Percentiles rank a stretch among this genome's conserved stretches.
Evolutionary conservation across 2,329 filamentous ascomycete genomes (phyloP).

Genomic region (Colletotrichum horii): DNA sequence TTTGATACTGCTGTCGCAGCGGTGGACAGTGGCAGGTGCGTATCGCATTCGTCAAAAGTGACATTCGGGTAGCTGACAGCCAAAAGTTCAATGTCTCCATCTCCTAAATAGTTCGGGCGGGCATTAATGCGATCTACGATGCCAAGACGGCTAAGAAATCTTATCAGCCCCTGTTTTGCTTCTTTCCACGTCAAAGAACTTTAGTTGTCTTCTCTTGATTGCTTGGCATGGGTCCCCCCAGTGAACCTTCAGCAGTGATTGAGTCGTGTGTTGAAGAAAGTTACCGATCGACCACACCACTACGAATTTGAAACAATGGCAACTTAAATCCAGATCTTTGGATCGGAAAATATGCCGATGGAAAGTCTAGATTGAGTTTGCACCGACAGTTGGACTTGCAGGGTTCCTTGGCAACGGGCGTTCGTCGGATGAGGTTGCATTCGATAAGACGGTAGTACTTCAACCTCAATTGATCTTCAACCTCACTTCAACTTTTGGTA

Average conservation of each 20-base stretch:
- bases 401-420: background rate
- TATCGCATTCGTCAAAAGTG: background rate
- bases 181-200: background rate
- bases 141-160: background rate
- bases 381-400: background rate
- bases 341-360: background rate
- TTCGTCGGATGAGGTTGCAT: background rate
- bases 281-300: background rate
- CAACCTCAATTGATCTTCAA: background rate
- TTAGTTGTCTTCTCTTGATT: background rate
- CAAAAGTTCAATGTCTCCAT: background rate
- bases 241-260: background rate
- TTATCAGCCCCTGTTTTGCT: background rate
- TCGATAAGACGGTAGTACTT: background rate
- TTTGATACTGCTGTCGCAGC: background rate
- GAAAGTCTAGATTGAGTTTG: background rate
- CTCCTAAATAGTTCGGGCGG: background rate
- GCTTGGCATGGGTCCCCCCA: background rate
- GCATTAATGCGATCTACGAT: background rate
- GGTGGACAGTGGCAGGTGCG: background rate
- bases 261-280: background rate
- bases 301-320: background rate
- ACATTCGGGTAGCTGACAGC: background rate
- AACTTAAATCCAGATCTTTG: background rate
- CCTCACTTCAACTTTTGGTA: background rate